Evolutionary conservation across 345 rosid genomes (phyloP), one percentile per base, ranked within the genome.

Genomic region (Lepidium aucheri): DNA sequence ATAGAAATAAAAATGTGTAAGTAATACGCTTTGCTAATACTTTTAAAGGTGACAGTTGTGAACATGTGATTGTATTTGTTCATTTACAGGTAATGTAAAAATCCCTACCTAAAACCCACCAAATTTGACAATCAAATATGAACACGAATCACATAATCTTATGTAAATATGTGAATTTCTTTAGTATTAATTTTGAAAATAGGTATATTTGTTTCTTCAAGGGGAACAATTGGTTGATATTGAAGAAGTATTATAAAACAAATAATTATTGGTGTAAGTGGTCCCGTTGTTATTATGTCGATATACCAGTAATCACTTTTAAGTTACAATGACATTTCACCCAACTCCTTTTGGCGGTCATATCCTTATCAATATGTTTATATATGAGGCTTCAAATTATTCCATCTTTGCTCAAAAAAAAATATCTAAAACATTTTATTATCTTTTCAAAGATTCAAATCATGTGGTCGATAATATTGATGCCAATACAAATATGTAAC

Each of bases 241-340:
- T 5, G 30, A 61, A 12, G 26, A 33, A 44, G 9, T 16, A 12
- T 0, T 0, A 28, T 28, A 16, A 35, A 15, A 8, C 12, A 33
- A 65, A 69, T 51, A 40, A 51, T 4, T 12, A 69, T 16, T 17
- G 68, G 41, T 70, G 40, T 17, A 39, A 38, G 41, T 53, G 69
- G 69, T 38, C 69, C 74, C 42, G 53, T 28, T 18, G 69, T 70
- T 62, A 53, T 70, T 42, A 63, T 70, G 63, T 52, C 54, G 12
- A 52, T 43, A 11, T 30, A 69, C 74, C 54, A 69, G 45, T 41
- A 51, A 55, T 55, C 65, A 56, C 76, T 72, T 72, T 72, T 64
- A 72, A 64, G 65, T 64, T 72, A 72, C 76, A 70, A 26, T 24
- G 75, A 70, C 75, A 14, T 63, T 70, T 70, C 57, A 63, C 57